These are phyloP conservation scores for Nicotiana paniculata DNA, from an alignment of 257 asterid genomes.

Conservation along the genomic window DNA sequence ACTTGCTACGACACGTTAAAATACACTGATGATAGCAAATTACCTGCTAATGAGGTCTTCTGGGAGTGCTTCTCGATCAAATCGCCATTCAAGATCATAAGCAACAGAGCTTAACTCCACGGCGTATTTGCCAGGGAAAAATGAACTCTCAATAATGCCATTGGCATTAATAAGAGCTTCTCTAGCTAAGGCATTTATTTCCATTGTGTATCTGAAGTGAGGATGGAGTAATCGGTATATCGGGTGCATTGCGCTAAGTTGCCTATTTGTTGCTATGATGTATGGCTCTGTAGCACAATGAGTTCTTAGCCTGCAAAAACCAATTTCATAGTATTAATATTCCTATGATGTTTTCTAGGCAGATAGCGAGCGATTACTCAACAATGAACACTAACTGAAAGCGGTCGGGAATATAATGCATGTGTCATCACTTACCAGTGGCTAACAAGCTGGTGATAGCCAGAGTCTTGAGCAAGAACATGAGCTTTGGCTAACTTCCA, in stretches of 20 bases:
- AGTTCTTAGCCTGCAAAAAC: constrained; percentile 57
- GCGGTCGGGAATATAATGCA: background rate
- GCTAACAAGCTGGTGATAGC: constrained; percentile 60
- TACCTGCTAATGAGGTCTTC: constrained; percentile 65
- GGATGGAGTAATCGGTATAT: constrained; percentile 60
- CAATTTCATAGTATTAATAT: too few species aligned
- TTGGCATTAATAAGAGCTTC: constrained; percentile 38
- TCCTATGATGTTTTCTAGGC: too few species aligned
- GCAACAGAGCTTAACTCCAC: constrained; percentile 53
- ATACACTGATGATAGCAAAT: background rate
- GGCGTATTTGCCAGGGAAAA: constrained; percentile 51
- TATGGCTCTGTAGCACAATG: constrained; percentile 75
- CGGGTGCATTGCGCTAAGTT: constrained; percentile 76
- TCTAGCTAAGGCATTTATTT: constrained; percentile 75
- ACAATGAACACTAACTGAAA: too few species aligned
- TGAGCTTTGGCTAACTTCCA: constrained; percentile 78
- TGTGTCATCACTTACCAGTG: constrained; percentile 48
- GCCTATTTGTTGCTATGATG: constrained; percentile 65
- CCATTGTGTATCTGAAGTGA: constrained; percentile 84
- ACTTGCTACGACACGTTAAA: too few species aligned
- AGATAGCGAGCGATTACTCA: too few species aligned
- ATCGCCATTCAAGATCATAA: constrained; percentile 60
- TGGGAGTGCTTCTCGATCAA: constrained; percentile 62
- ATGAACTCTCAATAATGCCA: constrained; percentile 60
- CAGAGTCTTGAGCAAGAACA: constrained; percentile 69